Evolutionary conservation across 345 rosid species (phyloP).

Genomic region (Arabidopsis suecica): DNA sequence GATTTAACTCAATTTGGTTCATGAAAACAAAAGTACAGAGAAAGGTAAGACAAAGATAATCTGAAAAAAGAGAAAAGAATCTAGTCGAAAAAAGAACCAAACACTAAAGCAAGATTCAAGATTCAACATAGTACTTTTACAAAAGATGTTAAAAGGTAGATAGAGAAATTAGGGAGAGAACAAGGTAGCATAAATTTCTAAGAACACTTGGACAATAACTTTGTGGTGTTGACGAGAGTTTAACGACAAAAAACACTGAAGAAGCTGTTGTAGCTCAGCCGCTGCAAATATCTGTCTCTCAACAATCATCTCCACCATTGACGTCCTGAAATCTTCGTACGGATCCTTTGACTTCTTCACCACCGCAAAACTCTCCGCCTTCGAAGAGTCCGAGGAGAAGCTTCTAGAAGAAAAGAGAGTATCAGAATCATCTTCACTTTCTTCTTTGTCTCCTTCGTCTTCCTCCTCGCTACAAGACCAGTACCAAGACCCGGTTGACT

Average conservation of each 20-base stretch:
- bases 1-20: constrained; percentile 9
- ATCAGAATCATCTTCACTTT: constrained; percentile 61
- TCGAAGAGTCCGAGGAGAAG: constrained; percentile 73
- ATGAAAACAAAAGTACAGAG: constrained; percentile 2
- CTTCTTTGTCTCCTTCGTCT: constrained; percentile 43
- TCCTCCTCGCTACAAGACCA: constrained; percentile 80
- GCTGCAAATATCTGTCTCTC: constrained; percentile 72
- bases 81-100: constrained; percentile 19
- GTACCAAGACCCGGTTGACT: constrained; percentile 43
- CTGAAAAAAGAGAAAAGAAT: not conserved
- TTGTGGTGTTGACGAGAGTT: constrained; percentile 72
- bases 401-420: constrained; percentile 74
- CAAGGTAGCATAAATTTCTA: constrained; percentile 68
- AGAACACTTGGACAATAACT: constrained; percentile 67
- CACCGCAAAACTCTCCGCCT: constrained; percentile 73
- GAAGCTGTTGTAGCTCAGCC: constrained; percentile 64
- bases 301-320: constrained; percentile 88
- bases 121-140: constrained; percentile 17
- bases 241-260: constrained; percentile 73
- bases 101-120: constrained; percentile 16
- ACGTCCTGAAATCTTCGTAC: constrained; percentile 67
- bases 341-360: constrained; percentile 83
- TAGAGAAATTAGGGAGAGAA: constrained; percentile 49
- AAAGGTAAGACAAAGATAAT: not conserved
- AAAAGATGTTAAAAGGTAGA: not conserved